Evolutionary conservation across 1,284 basidiomycete genomes (phyloP).

Genomic region (Cutaneotrichosporon daszewskae): DNA sequence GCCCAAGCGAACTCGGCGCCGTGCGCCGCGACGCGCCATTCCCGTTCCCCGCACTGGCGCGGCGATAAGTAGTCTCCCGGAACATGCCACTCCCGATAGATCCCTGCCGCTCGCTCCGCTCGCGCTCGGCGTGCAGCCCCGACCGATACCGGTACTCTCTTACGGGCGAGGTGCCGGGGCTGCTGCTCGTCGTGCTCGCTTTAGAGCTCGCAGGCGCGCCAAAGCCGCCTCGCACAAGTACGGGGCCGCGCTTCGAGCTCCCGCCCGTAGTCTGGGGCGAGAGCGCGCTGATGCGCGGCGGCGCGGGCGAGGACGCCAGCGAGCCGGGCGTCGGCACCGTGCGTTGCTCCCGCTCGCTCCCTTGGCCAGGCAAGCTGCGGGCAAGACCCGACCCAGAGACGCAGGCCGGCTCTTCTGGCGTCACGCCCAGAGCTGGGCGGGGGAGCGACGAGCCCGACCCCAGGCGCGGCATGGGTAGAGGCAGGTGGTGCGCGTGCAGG

Average conservation of each 20-base stretch:
- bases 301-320: neutral
- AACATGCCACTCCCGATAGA: neutral
- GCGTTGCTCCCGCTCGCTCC: no score
- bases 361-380: neutral
- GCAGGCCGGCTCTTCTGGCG: conserved; percentile 2
- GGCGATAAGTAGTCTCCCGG: no score
- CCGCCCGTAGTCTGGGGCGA: conserved; percentile 36
- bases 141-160: conserved; percentile 8
- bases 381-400: neutral
- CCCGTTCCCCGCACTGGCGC: no score
- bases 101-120: neutral
- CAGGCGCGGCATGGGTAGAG: neutral
- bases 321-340: conserved; percentile 1
- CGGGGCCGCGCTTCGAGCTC: conserved; percentile 32
- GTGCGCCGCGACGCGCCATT: conserved; percentile 3
- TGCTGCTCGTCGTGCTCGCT: conserved; percentile 10
- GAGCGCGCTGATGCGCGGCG: conserved; percentile 5
- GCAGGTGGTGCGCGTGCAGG: neutral
- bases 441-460: conserved; percentile 2
- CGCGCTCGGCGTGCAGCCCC: conserved; percentile 1
- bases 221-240: conserved; percentile 46
- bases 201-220: conserved; percentile 14
- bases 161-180: conserved; percentile 26
- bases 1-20: conserved; percentile 6
- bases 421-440: neutral